phyloP scores from a whole-genome alignment of 1,139 yeast species.

The Scheffersomyces segobiensis region DNA sequence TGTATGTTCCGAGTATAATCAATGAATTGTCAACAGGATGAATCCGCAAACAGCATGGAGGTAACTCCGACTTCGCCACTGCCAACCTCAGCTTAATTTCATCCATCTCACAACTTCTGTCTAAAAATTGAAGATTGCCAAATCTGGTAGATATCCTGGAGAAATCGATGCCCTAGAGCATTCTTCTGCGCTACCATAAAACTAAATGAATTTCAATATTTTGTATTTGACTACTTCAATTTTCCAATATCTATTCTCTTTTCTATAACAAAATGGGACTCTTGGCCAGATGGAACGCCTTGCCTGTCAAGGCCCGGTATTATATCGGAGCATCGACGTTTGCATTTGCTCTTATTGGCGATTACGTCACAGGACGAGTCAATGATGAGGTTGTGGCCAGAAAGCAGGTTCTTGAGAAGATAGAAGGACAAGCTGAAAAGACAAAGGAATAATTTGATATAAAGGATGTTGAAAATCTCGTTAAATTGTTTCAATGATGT shows the following conservation, averaged over 20 bases:
- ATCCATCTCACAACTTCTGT: background rate
- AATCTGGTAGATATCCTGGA: background rate
- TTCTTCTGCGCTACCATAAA: background rate
- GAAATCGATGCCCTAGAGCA: background rate
- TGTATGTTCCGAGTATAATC: conserved; percentile 76
- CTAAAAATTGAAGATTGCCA: background rate
- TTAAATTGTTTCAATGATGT: no score
- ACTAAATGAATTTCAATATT: no score
- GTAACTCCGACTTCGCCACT: conserved; percentile 49
- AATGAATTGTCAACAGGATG: conserved; percentile 51
- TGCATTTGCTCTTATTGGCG: conserved; percentile 52
- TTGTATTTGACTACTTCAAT: no score
- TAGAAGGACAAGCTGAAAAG: background rate
- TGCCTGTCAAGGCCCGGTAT: conserved; percentile 52
- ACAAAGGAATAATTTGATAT: background rate
- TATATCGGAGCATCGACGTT: conserved; percentile 58
- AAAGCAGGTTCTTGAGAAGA: conserved; percentile 21
- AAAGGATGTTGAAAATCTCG: no score
- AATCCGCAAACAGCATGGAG: conserved; percentile 79
- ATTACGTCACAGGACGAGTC: conserved; percentile 46
- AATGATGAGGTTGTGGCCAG: conserved; percentile 46
- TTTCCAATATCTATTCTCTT: background rate
- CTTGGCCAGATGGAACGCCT: conserved; percentile 47
- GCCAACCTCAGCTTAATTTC: conserved; percentile 16
- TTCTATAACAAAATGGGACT: conserved; percentile 27